Base-by-base conservation (phyloP, 768 basidiomycete genomes). In the Serendipita sp. region DNA sequence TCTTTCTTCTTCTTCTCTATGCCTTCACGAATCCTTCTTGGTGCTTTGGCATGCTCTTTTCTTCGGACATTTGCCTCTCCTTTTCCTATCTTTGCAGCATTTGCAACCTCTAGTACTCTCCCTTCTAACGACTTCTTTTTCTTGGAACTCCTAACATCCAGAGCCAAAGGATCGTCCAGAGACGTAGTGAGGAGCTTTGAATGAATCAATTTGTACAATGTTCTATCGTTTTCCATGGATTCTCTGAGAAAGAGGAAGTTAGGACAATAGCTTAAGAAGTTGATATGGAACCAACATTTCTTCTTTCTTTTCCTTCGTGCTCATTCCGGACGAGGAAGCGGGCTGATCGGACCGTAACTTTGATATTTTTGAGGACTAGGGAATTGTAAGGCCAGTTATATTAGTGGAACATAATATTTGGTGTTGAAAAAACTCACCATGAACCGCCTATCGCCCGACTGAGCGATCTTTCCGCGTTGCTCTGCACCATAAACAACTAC, bases 101-200 rank as follows among this genome's bases (percentile, higher is more conserved):
- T 87, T 6, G 85, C 74, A 5, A 89, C 73, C 70, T 92, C 90
- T 52, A 88, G 70, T 15, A 91, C 77, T 52, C 90, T 86, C 16
- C 90, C 90, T 33, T 83, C 83, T 37, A 92, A 70, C 0, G 88
- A 88, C 71, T 85, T 90, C 44, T 80, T 81, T 36, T 82, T 81
- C 67, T 88, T 79, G 3, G 86, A 87, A 31, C 84, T 80, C 16
- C 80, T 79, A 63, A 87, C 69, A 64, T 83, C 71, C 16, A 88
- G 75, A 2, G 85, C 83, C 13, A 40, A 13, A 1, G 80, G 74
- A 69, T 83, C 64, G 78, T 5, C 55, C 4, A 85, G 72, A 3
- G 87, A 88, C 8, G 86, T 88, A 6, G 90, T 86, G 3, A 92
- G 75, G 3, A 92, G 74, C 67, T 85, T 79, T 0, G 89, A 91